These are phyloP conservation scores for Leptographium wingfieldii DNA, from an alignment of 2,329 filamentous ascomycete species.

Conservation along the genomic window DNA sequence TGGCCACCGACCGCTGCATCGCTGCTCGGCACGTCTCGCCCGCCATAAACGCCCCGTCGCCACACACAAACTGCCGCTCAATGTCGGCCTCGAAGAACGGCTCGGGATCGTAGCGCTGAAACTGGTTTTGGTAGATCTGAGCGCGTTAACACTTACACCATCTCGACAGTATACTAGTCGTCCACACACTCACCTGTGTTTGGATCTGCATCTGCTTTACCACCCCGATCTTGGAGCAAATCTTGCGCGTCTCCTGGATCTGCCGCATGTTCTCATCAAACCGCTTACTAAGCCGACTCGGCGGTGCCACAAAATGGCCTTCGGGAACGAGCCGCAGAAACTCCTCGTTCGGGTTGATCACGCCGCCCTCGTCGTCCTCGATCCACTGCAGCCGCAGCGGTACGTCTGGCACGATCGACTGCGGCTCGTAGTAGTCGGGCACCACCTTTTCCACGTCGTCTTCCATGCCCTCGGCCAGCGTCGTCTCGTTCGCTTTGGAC, in stretches of 20 bases:
- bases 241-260: conserved; percentile 91
- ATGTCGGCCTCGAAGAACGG: conserved; percentile 81
- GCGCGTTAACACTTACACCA: background rate
- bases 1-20: conserved; percentile 79
- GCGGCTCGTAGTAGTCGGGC: conserved; percentile 87
- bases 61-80: conserved; percentile 77
- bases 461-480: conserved; percentile 84
- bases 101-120: conserved; percentile 87
- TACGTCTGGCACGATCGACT: conserved; percentile 78
- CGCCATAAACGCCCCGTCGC: conserved; percentile 79
- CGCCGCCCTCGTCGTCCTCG: conserved; percentile 77
- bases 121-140: conserved; percentile 93
- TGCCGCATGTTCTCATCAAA: conserved; percentile 87
- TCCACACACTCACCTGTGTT: conserved; percentile 54
- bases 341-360: conserved; percentile 78
- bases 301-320: conserved; percentile 63
- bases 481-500: conserved; percentile 35
- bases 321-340: conserved; percentile 65
- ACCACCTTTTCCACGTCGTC: conserved; percentile 72
- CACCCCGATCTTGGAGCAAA: conserved; percentile 91
- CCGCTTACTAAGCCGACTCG: conserved; percentile 61
- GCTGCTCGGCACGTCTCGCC: conserved; percentile 70
- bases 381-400: conserved; percentile 69
- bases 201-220: conserved; percentile 99
- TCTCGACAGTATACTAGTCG: too few species aligned